A percentile compares a stretch with the other conserved stretches of the same genome.
Evolutionary conservation across 495 filamentous ascomycete genomes (phyloP).

Genomic region (Gamarada debralockiae): DNA sequence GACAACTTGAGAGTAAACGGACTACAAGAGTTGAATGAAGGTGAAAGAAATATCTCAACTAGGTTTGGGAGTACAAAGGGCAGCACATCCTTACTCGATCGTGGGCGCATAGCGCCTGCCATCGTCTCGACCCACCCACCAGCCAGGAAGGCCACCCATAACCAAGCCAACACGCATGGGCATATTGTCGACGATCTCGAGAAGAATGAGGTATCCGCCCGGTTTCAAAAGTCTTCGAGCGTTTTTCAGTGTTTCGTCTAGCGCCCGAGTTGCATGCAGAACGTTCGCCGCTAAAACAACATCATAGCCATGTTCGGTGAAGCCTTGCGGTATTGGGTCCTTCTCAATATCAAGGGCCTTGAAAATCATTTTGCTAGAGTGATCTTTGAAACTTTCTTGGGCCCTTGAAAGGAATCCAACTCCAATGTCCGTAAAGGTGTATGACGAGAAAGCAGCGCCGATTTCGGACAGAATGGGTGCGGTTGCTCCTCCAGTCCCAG

Average conservation of each 20-base stretch:
- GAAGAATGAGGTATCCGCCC: conserved; percentile 33
- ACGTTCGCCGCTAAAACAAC: conserved; percentile 26
- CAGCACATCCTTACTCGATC: no score
- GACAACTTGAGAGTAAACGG: no score
- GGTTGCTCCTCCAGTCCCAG: conserved; percentile 31
- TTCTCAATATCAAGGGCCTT: conserved; percentile 17
- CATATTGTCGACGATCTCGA: conserved; percentile 30
- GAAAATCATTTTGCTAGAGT: conserved; percentile 18
- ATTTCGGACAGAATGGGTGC: conserved; percentile 7
- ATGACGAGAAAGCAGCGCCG: conserved; percentile 7
- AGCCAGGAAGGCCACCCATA: conserved; percentile 41
- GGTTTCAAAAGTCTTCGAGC: conserved; percentile 43
- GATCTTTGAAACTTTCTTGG: conserved; percentile 17
- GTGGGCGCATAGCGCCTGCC: no score
- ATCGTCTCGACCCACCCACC: conserved; percentile 50
- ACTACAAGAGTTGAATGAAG: no score
- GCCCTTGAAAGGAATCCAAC: conserved; percentile 45
- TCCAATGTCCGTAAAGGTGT: conserved; percentile 50
- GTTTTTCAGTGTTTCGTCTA: conserved; percentile 38
- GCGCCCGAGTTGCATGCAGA: conserved; percentile 43
- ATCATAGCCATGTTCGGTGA: conserved; percentile 25
- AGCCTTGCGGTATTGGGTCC: conserved; percentile 29
- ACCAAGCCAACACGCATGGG: conserved; percentile 30
- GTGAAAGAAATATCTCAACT: no score
- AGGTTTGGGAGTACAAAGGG: no score